phyloP scores from a whole-genome alignment of 2,329 filamentous ascomycete species.

The Aspergillus intermedius region DNA sequence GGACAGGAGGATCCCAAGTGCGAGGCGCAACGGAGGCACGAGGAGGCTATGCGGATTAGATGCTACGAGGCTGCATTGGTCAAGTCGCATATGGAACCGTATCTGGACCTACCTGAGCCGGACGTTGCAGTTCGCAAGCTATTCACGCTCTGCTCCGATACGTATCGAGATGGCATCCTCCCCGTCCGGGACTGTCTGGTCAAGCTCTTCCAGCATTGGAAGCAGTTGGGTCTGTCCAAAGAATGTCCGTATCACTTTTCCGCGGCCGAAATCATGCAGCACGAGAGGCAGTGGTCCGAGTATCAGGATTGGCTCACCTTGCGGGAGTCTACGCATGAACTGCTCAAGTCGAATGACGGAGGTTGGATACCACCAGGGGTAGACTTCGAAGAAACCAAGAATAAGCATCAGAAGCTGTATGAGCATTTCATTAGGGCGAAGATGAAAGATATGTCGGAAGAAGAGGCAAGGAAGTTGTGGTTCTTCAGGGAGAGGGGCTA shows the following conservation, averaged over 20 bases:
- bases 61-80: constrained; percentile 18
- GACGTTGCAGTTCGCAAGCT: constrained; percentile 10
- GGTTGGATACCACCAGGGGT: constrained; percentile 11
- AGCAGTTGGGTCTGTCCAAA: constrained; percentile 2
- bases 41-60: constrained; percentile 12
- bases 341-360: constrained; percentile 10
- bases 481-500: constrained; percentile 10
- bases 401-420: constrained; percentile 8
- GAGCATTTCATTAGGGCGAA: constrained; percentile 8
- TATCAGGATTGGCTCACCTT: constrained; percentile 12
- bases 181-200: constrained; percentile 9
- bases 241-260: constrained; percentile 10
- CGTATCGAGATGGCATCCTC: constrained; percentile 11
- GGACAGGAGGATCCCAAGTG: constrained; percentile 11
- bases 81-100: constrained; percentile 11
- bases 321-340: constrained; percentile 9
- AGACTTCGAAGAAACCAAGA: constrained; percentile 9
- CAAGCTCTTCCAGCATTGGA: constrained; percentile 11
- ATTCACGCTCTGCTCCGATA: constrained; percentile 9
- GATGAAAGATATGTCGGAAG: constrained; percentile 4
- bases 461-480: constrained; percentile 12
- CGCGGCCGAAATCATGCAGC: constrained; percentile 5
- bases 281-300: constrained; percentile 6
- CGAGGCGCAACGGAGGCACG: constrained; percentile 4
- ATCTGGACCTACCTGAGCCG: constrained; percentile 12